Evolutionary conservation across 495 filamentous ascomycete species (phyloP).

Genomic region (Lindgomyces ingoldianus): DNA sequence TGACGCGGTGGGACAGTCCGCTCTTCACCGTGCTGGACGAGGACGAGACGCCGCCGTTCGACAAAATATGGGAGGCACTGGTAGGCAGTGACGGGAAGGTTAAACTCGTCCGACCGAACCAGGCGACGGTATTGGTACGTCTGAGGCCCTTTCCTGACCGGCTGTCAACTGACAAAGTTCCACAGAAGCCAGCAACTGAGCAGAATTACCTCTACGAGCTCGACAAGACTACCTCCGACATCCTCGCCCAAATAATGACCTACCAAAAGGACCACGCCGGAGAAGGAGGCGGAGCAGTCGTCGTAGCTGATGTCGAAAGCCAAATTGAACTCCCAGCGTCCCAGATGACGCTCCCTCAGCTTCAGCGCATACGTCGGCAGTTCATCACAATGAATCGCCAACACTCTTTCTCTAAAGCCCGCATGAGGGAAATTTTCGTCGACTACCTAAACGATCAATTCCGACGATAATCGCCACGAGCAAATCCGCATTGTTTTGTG

Average conservation of each 20-base stretch:
- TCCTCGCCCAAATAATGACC: conserved; percentile 72
- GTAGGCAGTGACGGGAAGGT: conserved; percentile 56
- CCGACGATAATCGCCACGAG: conserved; percentile 18
- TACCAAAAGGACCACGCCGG: conserved; percentile 68
- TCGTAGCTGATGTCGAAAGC: conserved; percentile 44
- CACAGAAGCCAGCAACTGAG: conserved; percentile 61
- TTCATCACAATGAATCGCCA: conserved; percentile 79
- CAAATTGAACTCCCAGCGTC: conserved; percentile 45
- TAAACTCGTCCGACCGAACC: conserved; percentile 70
- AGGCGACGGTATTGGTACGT: conserved; percentile 70
- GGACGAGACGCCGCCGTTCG: conserved; percentile 66
- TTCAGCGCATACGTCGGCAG: conserved; percentile 82
- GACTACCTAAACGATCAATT: conserved; percentile 63
- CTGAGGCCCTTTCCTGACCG: background rate
- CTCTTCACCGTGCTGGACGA: conserved; percentile 85
- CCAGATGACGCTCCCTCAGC: conserved; percentile 61
- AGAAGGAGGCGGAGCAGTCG: conserved; percentile 57
- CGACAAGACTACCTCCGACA: conserved; percentile 79
- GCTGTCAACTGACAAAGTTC: background rate
- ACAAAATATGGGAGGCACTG: conserved; percentile 79
- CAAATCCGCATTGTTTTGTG: conserved; percentile 14
- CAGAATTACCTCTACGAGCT: conserved; percentile 82
- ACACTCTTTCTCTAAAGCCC: conserved; percentile 54
- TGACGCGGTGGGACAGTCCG: conserved; percentile 93
- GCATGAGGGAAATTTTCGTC: conserved; percentile 69